phyloP scores from a whole-genome alignment of 2,329 filamentous ascomycete genomes.

The Hypoxylon sp. region DNA sequence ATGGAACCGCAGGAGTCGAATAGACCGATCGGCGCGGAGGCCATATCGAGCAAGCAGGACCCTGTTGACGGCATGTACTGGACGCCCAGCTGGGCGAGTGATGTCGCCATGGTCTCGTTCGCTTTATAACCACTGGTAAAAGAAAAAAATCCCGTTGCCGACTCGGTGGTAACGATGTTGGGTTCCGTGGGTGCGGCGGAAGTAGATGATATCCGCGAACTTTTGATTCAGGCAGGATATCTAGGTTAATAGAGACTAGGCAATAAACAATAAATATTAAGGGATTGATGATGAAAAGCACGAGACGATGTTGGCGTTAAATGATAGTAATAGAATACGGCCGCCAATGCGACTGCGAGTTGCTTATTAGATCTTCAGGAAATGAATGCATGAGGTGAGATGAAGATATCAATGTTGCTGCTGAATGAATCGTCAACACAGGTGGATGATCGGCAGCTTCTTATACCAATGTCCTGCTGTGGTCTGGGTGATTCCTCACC shows the following conservation, averaged over 20 bases:
- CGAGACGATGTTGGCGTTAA: constrained; percentile 5
- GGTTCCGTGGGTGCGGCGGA: no score
- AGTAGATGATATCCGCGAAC: background rate
- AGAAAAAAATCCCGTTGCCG: background rate
- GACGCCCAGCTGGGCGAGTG: constrained; percentile 41
- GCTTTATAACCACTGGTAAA: background rate
- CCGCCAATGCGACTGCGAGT: constrained; percentile 28
- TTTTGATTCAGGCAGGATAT: background rate
- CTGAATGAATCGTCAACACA: background rate
- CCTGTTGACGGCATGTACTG: constrained; percentile 41
- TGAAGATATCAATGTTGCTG: background rate
- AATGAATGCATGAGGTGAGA: constrained; percentile 18
- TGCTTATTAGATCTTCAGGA: constrained; percentile 22
- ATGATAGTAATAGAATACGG: constrained; percentile 26
- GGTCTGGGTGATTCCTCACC: background rate
- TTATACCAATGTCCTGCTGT: no score
- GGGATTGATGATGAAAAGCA: background rate
- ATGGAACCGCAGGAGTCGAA: constrained; percentile 45
- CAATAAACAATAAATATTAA: background rate
- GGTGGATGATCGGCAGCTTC: constrained; percentile 28
- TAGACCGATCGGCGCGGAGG: constrained; percentile 34
- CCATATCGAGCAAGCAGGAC: constrained; percentile 49
- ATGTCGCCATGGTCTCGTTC: constrained; percentile 17
- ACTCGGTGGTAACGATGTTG: constrained; percentile 15
- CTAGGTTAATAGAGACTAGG: background rate